Conservation (phyloP, 495 filamentous ascomycete genomes). For the Recurvomyces mirabilis region DNA sequence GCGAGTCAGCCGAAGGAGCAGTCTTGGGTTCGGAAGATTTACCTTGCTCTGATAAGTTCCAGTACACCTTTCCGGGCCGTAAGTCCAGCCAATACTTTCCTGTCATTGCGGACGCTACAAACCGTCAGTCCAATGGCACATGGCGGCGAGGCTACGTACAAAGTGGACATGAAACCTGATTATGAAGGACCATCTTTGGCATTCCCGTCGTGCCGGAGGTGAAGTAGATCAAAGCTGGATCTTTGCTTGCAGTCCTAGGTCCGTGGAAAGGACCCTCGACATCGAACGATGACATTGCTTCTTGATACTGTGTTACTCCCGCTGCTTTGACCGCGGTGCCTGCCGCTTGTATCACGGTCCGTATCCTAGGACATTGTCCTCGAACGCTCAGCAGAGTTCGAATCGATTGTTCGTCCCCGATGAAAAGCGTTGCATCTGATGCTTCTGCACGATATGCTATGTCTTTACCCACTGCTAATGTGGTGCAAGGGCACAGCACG, state of each 20-base stretch:
- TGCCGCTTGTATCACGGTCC: too few relatives aligned
- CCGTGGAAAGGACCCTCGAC: too few relatives aligned
- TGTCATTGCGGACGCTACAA: constrained; percentile 18
- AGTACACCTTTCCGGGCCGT: constrained; percentile 8
- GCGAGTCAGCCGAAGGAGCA: too few relatives aligned
- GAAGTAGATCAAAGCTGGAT: constrained; percentile 18
- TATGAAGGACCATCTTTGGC: constrained; percentile 15
- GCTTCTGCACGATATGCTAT: constrained; percentile 17
- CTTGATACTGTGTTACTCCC: too few relatives aligned
- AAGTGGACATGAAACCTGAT: constrained; percentile 6
- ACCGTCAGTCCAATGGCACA: too few relatives aligned
- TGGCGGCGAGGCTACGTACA: too few relatives aligned
- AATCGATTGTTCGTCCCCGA: too few relatives aligned
- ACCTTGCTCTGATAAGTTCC: constrained; percentile 21
- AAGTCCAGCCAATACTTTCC: constrained; percentile 20
- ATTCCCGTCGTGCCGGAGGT: constrained; percentile 18
- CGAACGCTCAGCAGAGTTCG: constrained; percentile 11
- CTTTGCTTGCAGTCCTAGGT: constrained; percentile 3
- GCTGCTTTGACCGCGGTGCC: too few relatives aligned
- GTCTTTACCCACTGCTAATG: constrained; percentile 19
- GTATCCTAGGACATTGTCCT: constrained; percentile 14
- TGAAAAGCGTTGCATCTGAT: constrained; percentile 13
- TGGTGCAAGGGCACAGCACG: constrained; percentile 19
- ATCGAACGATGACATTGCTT: not conserved
- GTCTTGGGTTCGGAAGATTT: too few relatives aligned